These are phyloP conservation scores for Calonectria naviculata DNA, from an alignment of 2,329 filamentous ascomycete species.

Conservation along the genomic window DNA sequence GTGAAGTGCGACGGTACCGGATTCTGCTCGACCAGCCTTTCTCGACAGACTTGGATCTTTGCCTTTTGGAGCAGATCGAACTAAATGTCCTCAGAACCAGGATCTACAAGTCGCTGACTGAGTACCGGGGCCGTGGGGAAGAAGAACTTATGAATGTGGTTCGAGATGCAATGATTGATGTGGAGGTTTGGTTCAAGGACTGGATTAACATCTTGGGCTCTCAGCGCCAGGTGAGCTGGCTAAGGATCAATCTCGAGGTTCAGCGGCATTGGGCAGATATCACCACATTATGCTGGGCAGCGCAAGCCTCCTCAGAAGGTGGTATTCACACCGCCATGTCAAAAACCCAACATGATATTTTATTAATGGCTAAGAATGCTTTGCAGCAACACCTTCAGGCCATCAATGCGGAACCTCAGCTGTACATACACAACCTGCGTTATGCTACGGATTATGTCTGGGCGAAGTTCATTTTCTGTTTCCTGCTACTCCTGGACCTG, in stretches of 20 bases:
- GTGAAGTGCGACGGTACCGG: slow-evolving; percentile 58
- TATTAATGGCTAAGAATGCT: neutral
- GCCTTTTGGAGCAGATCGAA: slow-evolving; percentile 64
- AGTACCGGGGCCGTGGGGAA: slow-evolving; percentile 39
- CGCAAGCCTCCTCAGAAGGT: neutral
- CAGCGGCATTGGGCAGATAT: neutral
- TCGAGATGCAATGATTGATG: slow-evolving; percentile 57
- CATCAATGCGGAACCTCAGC: neutral
- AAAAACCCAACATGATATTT: neutral
- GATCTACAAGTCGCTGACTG: slow-evolving; percentile 49
- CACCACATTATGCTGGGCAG: neutral
- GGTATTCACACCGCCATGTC: neutral
- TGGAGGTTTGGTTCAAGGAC: slow-evolving; percentile 60
- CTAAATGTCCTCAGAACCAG: slow-evolving; percentile 45
- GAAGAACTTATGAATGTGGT: slow-evolving; percentile 53
- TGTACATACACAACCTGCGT: neutral
- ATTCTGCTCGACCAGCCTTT: slow-evolving; percentile 55
- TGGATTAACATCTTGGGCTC: slow-evolving; percentile 42
- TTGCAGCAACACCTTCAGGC: neutral
- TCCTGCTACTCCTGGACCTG: neutral
- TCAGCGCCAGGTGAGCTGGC: neutral
- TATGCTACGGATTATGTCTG: slow-evolving; percentile 1
- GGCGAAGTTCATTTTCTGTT: neutral
- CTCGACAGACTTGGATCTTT: slow-evolving; percentile 59
- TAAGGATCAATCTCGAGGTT: neutral